A percentile compares a stretch with the other conserved stretches of the same genome.
phyloP scores from a whole-genome alignment of 2,329 filamentous ascomycete species.

The Xylariaceae sp. region DNA sequence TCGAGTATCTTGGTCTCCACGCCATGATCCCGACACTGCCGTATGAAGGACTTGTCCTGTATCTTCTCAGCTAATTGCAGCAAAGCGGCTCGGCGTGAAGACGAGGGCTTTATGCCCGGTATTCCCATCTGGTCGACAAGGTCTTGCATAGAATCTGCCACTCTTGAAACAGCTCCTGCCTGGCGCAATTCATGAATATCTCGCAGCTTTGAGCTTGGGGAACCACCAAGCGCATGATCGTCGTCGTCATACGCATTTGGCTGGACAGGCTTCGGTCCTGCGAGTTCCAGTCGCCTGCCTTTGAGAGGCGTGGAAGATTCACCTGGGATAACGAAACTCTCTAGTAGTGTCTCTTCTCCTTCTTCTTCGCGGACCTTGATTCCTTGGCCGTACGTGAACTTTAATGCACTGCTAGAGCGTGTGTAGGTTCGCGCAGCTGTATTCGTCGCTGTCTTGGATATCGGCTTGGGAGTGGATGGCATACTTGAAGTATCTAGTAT shows the following conservation, averaged over 20 bases:
- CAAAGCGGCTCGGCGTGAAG: conserved; percentile 53
- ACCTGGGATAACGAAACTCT: conserved; percentile 23
- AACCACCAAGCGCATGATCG: conserved; percentile 37
- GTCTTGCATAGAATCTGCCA: conserved; percentile 62
- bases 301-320: conserved; percentile 19
- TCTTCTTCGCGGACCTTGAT: conserved; percentile 28
- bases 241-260: conserved; percentile 32
- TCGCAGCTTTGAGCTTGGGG: conserved; percentile 48
- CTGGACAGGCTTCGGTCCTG: conserved; percentile 16
- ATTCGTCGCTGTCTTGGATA: conserved; percentile 12
- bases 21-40: conserved; percentile 70
- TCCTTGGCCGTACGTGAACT: conserved; percentile 29
- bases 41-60: conserved; percentile 58
- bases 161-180: conserved; percentile 62
- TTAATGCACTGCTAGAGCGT: conserved; percentile 26
- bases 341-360: conserved; percentile 26
- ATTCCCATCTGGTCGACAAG: conserved; percentile 56
- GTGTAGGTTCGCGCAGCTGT: conserved; percentile 22
- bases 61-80: conserved; percentile 58
- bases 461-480: conserved; percentile 20
- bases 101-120: conserved; percentile 41
- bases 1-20: conserved; percentile 66
- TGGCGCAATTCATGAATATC: conserved; percentile 64
- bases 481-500: conserved; percentile 16
- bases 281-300: conserved; percentile 27